These are phyloP conservation scores for Sanguinoderma infundibulare DNA, from an alignment of 1,284 basidiomycete genomes.

Conservation along the genomic window DNA sequence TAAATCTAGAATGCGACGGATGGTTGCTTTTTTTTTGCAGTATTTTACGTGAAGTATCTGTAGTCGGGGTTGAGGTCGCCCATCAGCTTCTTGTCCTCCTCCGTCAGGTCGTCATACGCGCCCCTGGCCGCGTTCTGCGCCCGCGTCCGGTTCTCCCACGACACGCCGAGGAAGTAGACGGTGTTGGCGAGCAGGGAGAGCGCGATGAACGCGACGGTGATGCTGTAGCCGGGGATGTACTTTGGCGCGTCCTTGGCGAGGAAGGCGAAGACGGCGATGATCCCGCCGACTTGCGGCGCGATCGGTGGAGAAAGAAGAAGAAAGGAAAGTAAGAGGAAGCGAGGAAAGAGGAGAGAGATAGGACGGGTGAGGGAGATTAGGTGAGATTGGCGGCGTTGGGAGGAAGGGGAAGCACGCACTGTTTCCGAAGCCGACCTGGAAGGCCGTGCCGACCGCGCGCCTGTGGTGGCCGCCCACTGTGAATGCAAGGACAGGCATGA, in stretches of 20 bases:
- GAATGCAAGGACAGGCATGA: background rate
- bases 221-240: constrained; percentile 36
- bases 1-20: background rate
- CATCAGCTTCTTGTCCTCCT: constrained; percentile 36
- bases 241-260: constrained; percentile 35
- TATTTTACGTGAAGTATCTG: constrained; percentile 24
- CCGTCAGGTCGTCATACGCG: constrained; percentile 23
- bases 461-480: constrained; percentile 36
- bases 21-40: no score
- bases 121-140: constrained; percentile 24
- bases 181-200: constrained; percentile 30
- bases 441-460: constrained; percentile 34
- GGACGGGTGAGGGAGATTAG: no score
- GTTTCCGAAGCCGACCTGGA: constrained; percentile 37
- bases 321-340: background rate
- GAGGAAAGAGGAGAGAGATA: no score
- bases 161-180: constrained; percentile 32
- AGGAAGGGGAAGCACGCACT: constrained; percentile 20
- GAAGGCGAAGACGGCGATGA: constrained; percentile 38
- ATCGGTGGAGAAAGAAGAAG: constrained; percentile 2
- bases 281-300: constrained; percentile 37
- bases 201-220: constrained; percentile 35
- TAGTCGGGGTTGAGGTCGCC: constrained; percentile 28
- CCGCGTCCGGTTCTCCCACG: constrained; percentile 31
- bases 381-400: background rate